Evolutionary conservation across 345 rosid species (phyloP).

Genomic region (Conringia planisiliqua): DNA sequence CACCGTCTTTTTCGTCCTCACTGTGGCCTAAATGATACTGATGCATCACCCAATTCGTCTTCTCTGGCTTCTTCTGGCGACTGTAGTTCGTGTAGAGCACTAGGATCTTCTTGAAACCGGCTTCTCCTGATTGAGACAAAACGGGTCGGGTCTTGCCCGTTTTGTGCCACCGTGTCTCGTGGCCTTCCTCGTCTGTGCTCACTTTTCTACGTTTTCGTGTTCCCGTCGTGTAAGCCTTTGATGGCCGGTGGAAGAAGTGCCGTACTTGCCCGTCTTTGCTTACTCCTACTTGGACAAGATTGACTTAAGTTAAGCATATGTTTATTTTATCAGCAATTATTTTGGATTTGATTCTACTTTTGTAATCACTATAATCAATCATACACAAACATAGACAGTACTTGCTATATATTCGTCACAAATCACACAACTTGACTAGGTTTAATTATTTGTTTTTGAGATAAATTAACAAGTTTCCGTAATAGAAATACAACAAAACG

Average conservation of each 20-base stretch:
- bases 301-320: not conserved
- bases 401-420: not conserved
- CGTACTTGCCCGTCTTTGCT: slow-evolving; percentile 84
- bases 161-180: slow-evolving; percentile 95
- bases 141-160: slow-evolving; percentile 89
- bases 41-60: slow-evolving; percentile 97
- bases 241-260: slow-evolving; percentile 90
- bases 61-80: slow-evolving; percentile 80
- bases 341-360: not conserved
- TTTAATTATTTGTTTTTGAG: not conserved
- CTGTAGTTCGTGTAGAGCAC: slow-evolving; percentile 92
- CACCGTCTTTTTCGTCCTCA: slow-evolving; percentile 91
- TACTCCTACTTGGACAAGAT: slow-evolving; percentile 48
- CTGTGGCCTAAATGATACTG: slow-evolving; percentile 82
- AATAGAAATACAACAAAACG: not conserved
- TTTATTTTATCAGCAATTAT: not conserved
- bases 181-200: slow-evolving; percentile 62
- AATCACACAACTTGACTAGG: not conserved
- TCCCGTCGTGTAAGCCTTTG: slow-evolving; percentile 94
- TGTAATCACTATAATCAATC: not conserved
- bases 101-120: slow-evolving; percentile 82
- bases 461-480: not conserved
- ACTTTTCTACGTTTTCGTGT: slow-evolving; percentile 84
- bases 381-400: not conserved
- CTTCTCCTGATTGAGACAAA: slow-evolving; percentile 39